Conservation (phyloP, 176 grass and related monocot genomes). For the Calamus simplicifolius region DNA sequence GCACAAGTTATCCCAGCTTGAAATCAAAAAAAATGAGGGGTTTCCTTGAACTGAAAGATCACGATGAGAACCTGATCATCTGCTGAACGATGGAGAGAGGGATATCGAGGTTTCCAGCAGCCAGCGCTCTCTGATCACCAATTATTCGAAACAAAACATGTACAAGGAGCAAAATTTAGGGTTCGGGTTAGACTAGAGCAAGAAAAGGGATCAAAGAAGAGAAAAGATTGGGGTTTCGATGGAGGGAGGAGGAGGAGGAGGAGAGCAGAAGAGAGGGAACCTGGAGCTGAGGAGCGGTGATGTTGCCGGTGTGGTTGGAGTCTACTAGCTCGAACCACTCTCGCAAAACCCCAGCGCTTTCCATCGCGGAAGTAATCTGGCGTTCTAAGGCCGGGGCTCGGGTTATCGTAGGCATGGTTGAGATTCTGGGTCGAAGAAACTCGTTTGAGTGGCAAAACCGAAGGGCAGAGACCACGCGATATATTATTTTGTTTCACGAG, state of each 20-base stretch:
- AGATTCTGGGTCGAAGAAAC: no score
- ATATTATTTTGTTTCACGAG: no score
- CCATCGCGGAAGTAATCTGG: conserved; percentile 25
- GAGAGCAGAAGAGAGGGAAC: conserved; percentile 9
- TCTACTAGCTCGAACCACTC: conserved; percentile 79
- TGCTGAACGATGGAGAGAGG: conserved; percentile 66
- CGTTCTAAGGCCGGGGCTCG: no score
- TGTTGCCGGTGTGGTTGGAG: conserved; percentile 44
- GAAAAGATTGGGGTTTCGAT: no score
- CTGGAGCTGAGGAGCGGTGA: conserved; percentile 60
- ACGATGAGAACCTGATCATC: conserved; percentile 54
- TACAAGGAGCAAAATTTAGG: conserved; percentile 11
- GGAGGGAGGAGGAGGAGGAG: background rate
- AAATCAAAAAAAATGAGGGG: background rate
- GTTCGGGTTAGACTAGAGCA: background rate
- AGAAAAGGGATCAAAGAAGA: background rate
- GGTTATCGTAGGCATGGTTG: no score
- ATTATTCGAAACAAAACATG: background rate
- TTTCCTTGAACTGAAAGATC: background rate
- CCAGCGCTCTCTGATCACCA: conserved; percentile 44
- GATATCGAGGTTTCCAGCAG: conserved; percentile 67
- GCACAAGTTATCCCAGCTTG: background rate
- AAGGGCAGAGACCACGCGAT: no score
- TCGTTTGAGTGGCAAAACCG: no score
- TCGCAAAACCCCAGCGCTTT: conserved; percentile 43